These are phyloP conservation scores for Eimeria falciformis DNA, from an alignment of 169 alveolate genomes.

Conservation along the genomic window DNA sequence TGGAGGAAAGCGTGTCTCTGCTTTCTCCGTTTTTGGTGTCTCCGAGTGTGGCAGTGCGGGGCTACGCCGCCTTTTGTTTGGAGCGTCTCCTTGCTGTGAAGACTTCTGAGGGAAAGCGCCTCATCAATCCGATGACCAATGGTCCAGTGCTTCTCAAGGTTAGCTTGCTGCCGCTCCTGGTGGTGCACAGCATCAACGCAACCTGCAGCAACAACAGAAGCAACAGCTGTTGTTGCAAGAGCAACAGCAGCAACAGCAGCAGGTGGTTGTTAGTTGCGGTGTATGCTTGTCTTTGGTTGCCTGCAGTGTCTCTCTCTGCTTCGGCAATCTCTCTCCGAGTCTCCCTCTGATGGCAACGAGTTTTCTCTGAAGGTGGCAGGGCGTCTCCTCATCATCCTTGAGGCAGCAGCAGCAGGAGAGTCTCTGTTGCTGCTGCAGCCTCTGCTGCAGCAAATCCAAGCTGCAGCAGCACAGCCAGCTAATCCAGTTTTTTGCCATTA, in stretches of 20 bases:
- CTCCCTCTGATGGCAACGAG: neutral
- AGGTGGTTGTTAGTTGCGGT: neutral
- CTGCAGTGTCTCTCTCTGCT: neutral
- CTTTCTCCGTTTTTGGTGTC: neutral
- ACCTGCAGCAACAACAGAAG: no score
- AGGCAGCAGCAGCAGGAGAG: neutral
- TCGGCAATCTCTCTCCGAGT: neutral
- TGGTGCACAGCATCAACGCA: no score
- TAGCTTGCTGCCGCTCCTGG: neutral
- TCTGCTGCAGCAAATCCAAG: conserved; percentile 55
- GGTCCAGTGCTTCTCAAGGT: neutral
- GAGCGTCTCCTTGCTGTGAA: conserved; percentile 1
- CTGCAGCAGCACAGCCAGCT: conserved; percentile 40
- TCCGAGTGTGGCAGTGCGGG: neutral
- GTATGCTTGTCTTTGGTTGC: neutral
- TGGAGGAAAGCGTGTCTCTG: neutral
- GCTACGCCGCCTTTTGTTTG: conserved; percentile 1
- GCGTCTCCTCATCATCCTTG: neutral
- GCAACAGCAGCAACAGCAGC: no score
- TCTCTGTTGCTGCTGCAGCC: conserved; percentile 3
- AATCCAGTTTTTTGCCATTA: conserved; percentile 65
- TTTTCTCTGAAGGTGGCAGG: neutral
- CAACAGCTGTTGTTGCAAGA: no score
- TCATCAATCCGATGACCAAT: neutral
- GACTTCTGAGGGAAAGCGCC: neutral